A percentile compares a stretch with the other conserved stretches of the same genome.
phyloP scores from a whole-genome alignment of 2,329 filamentous ascomycete genomes.

The Penicillium italicum region DNA sequence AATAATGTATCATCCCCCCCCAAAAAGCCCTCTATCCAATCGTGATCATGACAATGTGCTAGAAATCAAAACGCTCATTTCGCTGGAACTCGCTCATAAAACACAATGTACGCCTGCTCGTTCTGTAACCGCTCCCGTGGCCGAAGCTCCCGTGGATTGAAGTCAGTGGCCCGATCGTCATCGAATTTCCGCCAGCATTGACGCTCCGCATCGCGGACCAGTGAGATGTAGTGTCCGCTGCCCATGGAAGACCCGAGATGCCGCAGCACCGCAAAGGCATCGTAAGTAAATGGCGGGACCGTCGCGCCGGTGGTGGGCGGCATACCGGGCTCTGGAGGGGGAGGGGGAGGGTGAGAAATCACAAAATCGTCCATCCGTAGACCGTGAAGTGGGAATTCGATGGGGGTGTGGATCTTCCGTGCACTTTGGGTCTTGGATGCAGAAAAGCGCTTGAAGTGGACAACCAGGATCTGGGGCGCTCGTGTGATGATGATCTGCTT shows the following conservation, averaged over 20 bases:
- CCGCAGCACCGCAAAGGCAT: slow-evolving; percentile 79
- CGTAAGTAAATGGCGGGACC: slow-evolving; percentile 65
- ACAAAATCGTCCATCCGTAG: slow-evolving; percentile 62
- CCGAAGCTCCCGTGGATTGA: slow-evolving; percentile 53
- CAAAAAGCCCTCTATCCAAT: slow-evolving; percentile 13
- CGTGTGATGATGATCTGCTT: slow-evolving; percentile 73
- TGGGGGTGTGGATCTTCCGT: slow-evolving; percentile 66
- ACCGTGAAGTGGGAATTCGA: slow-evolving; percentile 72
- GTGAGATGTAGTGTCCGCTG: slow-evolving; percentile 76
- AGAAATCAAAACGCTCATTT: slow-evolving; percentile 30
- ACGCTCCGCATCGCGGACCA: slow-evolving; percentile 59
- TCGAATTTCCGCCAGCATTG: slow-evolving; percentile 61
- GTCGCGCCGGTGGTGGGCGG: slow-evolving; percentile 50
- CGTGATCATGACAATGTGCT: slow-evolving; percentile 11
- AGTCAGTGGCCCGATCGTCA: slow-evolving; percentile 54
- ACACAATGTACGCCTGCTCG: slow-evolving; percentile 63
- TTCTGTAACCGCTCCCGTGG: slow-evolving; percentile 55
- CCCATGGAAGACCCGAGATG: slow-evolving; percentile 67
- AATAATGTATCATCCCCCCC: slow-evolving; percentile 1
- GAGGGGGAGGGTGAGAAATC: slow-evolving; percentile 46
- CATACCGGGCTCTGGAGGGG: slow-evolving; percentile 37
- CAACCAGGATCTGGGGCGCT: slow-evolving; percentile 72
- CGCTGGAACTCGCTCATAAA: slow-evolving; percentile 54
- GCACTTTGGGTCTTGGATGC: slow-evolving; percentile 55
- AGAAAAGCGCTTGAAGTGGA: slow-evolving; percentile 71